Evolutionary conservation across 106 monocot genomes (phyloP), one percentile per base, ranked within the genome.

Genomic region (Vanilla planifolia): DNA sequence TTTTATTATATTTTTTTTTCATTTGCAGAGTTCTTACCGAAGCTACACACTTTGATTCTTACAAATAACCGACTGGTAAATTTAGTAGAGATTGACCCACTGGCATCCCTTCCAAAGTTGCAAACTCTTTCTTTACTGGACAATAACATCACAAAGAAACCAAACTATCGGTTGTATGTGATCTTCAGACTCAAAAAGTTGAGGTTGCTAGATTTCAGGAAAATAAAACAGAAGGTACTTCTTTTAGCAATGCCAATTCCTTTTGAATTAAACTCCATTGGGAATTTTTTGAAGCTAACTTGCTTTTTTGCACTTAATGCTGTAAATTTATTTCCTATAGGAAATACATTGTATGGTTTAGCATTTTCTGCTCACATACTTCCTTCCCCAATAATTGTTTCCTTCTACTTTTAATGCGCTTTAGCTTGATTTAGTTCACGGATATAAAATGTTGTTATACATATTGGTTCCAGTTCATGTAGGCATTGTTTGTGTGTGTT

Each of bases 1-100:
- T 43, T 52, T 51, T 30, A 23, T 8, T 22, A 6, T 60, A 17
- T 19, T 5, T 46, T 26, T 48, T 5, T 27, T 28, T 41, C 17
- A 25, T 51, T 29, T 63, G 68, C 75, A 96, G 95, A 90, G 48
- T 96, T 73, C 41, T 77, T 90, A 59, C 95, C 95, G 33, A 86
- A 96, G 55, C 60, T 96, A 68, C 95, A 96, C 61, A 86, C 95
- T 34, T 62, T 96, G 67, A 62, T 96, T 48, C 86, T 96, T 44
- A 96, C 95, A 20, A 90, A 90, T 75, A 96, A 96, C 26, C 95
- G 95, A n/a, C 76, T 96, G 28, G 86, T 84, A 42, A 96, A 96
- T 43, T 61, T 96, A 65, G 79, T 84, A 62, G 95, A 96, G 83
- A 90, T 96, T 45, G 95, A 96, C 50, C 95, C 95, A n/a, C 84